A percentile compares a stretch with the other conserved stretches of the same genome.
These are phyloP conservation scores for Penicillium thymicola DNA, from an alignment of 2,329 filamentous ascomycete genomes.

Conservation along the genomic window DNA sequence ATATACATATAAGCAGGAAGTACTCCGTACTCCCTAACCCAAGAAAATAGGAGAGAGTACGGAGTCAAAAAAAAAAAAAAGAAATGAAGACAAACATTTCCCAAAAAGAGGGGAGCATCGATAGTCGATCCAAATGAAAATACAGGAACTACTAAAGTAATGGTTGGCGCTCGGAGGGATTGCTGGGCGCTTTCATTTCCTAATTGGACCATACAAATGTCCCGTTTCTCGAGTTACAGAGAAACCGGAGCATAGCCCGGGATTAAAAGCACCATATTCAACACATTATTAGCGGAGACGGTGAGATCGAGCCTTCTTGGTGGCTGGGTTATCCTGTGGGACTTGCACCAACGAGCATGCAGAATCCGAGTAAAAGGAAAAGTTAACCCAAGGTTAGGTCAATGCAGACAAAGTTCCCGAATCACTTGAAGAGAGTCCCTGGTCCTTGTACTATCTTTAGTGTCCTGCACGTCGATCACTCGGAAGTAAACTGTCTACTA, in stretches of 20 bases:
- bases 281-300: slow-evolving; percentile 32
- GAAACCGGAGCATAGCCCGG: slow-evolving; percentile 8
- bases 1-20: slow-evolving; percentile 16
- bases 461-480: slow-evolving; percentile 5
- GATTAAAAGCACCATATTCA: slow-evolving; percentile 17
- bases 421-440: slow-evolving; percentile 17
- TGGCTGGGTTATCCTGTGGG: slow-evolving; percentile 21
- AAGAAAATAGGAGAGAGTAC: not conserved
- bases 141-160: slow-evolving; percentile 7
- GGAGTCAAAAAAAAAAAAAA: not conserved
- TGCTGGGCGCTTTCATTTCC: slow-evolving; percentile 31
- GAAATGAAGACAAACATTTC: slow-evolving; percentile 1
- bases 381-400: slow-evolving; percentile 18
- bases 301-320: slow-evolving; percentile 26
- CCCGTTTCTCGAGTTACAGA: slow-evolving; percentile 2
- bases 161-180: slow-evolving; percentile 26
- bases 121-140: slow-evolving; percentile 29
- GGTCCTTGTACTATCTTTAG: not conserved
- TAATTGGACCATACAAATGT: slow-evolving; percentile 20
- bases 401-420: slow-evolving; percentile 23
- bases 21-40: too few relatives aligned
- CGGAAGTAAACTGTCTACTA: not conserved
- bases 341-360: slow-evolving; percentile 31
- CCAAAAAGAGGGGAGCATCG: slow-evolving; percentile 1
- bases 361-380: slow-evolving; percentile 17